Evolutionary conservation across 1,284 basidiomycete genomes (phyloP).

Genomic region (Malassezia brasiliensis): DNA sequence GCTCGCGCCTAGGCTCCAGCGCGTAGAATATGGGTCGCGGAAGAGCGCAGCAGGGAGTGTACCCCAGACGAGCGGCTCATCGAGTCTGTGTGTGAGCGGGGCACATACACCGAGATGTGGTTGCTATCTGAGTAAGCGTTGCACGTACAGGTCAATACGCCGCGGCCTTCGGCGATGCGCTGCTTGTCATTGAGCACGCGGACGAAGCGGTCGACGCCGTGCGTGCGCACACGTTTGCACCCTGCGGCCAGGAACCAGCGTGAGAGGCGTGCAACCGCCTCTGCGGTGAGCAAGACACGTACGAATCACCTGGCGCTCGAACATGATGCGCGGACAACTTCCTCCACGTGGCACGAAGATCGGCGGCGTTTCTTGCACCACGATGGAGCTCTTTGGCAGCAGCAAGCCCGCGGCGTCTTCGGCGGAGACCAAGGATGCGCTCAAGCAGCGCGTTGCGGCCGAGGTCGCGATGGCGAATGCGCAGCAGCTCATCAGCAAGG

Average conservation of each 20-base stretch:
- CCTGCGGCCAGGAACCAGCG: slow-evolving; percentile 25
- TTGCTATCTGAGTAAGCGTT: slow-evolving; percentile 25
- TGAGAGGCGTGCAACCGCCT: slow-evolving; percentile 27
- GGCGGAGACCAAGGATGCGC: slow-evolving; percentile 38
- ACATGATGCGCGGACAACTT: not conserved
- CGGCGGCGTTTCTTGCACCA: slow-evolving; percentile 1
- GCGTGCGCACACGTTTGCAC: slow-evolving; percentile 30
- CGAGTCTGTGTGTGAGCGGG: slow-evolving; percentile 16
- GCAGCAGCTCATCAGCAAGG: slow-evolving; percentile 43
- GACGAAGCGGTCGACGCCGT: slow-evolving; percentile 31
- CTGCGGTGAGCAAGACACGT: slow-evolving; percentile 3
- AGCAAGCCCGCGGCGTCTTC: slow-evolving; percentile 19
- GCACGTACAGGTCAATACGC: slow-evolving; percentile 32
- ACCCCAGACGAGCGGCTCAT: slow-evolving; percentile 41
- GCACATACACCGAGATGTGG: slow-evolving; percentile 36
- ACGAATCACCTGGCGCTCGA: slow-evolving; percentile 1
- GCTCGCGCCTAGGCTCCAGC: slow-evolving; percentile 80
- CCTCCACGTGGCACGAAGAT: not conserved
- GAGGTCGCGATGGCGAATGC: slow-evolving; percentile 42
- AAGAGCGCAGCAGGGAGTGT: slow-evolving; percentile 23
- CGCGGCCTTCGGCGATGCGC: slow-evolving; percentile 21
- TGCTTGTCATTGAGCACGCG: slow-evolving; percentile 22
- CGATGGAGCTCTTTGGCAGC: slow-evolving; percentile 30
- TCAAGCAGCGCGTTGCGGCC: slow-evolving; percentile 37
- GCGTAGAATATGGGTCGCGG: slow-evolving; percentile 52